A percentile compares a stretch with the other conserved stretches of the same genome.
Evolutionary conservation across 169 alveolate species (phyloP).

Genomic region (Eimeria praecox): DNA sequence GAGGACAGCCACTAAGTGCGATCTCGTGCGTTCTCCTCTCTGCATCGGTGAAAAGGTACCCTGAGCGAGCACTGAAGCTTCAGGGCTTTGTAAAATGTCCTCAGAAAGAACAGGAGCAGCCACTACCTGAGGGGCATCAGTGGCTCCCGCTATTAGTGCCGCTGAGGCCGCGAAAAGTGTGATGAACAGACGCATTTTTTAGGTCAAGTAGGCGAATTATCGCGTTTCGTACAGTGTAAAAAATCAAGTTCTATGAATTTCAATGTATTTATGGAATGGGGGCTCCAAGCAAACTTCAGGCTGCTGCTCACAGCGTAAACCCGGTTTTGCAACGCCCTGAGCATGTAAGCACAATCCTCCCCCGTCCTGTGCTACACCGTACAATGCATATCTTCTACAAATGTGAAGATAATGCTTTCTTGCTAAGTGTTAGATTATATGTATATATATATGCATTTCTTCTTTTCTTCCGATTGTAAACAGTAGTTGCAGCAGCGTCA

Average conservation of each 20-base stretch:
- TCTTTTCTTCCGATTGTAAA: no score
- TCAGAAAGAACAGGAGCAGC: not conserved
- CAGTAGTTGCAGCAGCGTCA: no score
- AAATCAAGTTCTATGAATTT: not conserved
- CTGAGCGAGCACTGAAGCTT: not conserved
- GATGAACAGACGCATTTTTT: not conserved
- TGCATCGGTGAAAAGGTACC: not conserved
- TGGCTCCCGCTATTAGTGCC: not conserved
- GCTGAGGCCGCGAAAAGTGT: not conserved
- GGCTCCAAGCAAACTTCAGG: not conserved
- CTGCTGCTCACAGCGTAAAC: no score
- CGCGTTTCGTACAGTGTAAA: not conserved
- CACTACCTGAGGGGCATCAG: not conserved
- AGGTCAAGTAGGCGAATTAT: not conserved
- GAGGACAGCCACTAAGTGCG: not conserved
- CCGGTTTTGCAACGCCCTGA: no score
- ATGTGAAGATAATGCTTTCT: not conserved
- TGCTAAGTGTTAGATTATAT: no score
- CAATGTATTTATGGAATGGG: not conserved
- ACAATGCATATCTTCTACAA: not conserved
- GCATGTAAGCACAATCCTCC: no score
- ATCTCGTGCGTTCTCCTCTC: not conserved
- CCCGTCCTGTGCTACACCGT: no score
- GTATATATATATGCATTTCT: no score
- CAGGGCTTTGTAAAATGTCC: not conserved